Percentiles rank a stretch among this genome's conserved stretches.
These are phyloP conservation scores for Colletotrichum filicis DNA, from an alignment of 2,329 filamentous ascomycete genomes.

Conservation along the genomic window DNA sequence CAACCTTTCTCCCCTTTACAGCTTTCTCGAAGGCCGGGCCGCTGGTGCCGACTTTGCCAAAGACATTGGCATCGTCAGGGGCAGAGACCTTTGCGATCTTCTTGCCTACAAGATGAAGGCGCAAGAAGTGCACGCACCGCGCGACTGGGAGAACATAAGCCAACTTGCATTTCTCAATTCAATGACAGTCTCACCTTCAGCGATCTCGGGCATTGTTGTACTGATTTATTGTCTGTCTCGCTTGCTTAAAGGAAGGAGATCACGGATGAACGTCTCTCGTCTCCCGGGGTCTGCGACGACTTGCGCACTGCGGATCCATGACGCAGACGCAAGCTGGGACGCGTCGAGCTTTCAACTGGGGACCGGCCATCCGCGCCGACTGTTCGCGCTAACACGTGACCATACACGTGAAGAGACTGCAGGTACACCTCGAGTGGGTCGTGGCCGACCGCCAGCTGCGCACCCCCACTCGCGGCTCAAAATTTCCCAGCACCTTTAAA, in stretches of 20 bases:
- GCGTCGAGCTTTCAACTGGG: not conserved
- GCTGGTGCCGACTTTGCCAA: constrained; percentile 88
- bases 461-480: constrained; percentile 34
- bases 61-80: constrained; percentile 85
- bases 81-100: constrained; percentile 77
- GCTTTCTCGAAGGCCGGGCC: constrained; percentile 79
- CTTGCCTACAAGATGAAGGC: constrained; percentile 85
- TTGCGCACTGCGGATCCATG: not conserved
- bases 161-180: not conserved
- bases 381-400: constrained; percentile 44
- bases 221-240: not conserved
- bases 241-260: not conserved
- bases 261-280: not conserved
- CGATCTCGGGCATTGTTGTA: constrained; percentile 69
- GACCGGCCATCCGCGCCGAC: not conserved
- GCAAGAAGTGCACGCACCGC: constrained; percentile 86
- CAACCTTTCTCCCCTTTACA: constrained; percentile 77
- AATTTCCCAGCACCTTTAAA: constrained; percentile 37
- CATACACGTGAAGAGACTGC: constrained; percentile 14
- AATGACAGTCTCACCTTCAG: constrained; percentile 58
- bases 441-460: constrained; percentile 34
- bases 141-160: constrained; percentile 67
- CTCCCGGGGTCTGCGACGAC: not conserved
- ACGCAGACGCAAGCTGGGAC: not conserved
- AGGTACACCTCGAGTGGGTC: constrained; percentile 19